phyloP scores from a whole-genome alignment of 257 asterid genomes.

The Salvia splendens region DNA sequence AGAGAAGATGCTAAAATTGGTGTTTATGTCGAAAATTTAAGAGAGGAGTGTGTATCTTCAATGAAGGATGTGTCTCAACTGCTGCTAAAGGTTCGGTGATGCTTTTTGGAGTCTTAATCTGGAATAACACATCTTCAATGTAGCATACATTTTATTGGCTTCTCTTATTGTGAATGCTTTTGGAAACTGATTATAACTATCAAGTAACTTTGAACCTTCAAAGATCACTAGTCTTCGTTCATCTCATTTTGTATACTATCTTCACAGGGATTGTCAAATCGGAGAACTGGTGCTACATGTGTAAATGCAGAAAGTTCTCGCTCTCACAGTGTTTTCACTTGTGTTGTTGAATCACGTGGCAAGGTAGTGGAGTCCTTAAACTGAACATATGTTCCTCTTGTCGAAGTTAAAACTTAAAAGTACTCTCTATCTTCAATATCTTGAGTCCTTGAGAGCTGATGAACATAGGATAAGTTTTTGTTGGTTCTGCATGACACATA shows the following conservation, averaged over 20 bases:
- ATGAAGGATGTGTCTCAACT: slow-evolving; percentile 88
- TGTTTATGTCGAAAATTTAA: slow-evolving; percentile 89
- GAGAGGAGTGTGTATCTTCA: slow-evolving; percentile 88
- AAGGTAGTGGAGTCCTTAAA: slow-evolving; percentile 57
- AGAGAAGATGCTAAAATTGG: slow-evolving; percentile 93
- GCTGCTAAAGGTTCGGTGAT: slow-evolving; percentile 68
- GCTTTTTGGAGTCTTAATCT: slow-evolving; percentile 15
- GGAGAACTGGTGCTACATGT: slow-evolving; percentile 88
- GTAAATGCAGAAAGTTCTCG: slow-evolving; percentile 98
- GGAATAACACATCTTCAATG: neutral
- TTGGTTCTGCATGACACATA: neutral
- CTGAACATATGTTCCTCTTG: slow-evolving; percentile 4
- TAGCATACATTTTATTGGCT: slow-evolving; percentile 18
- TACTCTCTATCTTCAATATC: neutral
- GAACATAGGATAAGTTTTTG: slow-evolving; percentile 10
- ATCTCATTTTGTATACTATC: slow-evolving; percentile 28
- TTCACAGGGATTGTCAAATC: slow-evolving; percentile 84
- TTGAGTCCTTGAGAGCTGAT: slow-evolving; percentile 26
- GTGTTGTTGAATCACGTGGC: slow-evolving; percentile 94
- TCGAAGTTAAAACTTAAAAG: neutral
- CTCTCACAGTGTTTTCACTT: slow-evolving; percentile 96
- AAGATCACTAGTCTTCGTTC: slow-evolving; percentile 23
- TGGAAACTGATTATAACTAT: slow-evolving; percentile 4
- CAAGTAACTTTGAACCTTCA: slow-evolving; percentile 1
- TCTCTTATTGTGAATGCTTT: slow-evolving; percentile 15